Conservation (phyloP, 2,329 filamentous ascomycete species). For the Blastomyces gilchristii region DNA sequence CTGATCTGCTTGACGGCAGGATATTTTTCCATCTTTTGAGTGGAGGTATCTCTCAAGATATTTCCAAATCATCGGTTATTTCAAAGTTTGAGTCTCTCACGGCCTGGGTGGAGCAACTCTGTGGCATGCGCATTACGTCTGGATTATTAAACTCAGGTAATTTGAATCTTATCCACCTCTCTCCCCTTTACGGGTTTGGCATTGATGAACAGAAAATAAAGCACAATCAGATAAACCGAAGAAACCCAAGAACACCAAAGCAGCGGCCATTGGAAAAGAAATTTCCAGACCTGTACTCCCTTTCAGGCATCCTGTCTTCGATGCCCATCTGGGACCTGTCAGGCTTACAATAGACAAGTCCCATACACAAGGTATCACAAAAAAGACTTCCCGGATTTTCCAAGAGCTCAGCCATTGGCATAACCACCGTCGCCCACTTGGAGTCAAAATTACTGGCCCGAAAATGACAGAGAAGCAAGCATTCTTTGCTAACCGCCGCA, state of each 20-base stretch:
- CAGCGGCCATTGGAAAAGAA: background rate
- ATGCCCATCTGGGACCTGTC: constrained; percentile 21
- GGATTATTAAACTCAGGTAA: constrained; percentile 6
- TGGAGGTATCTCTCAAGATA: background rate
- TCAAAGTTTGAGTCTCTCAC: constrained; percentile 13
- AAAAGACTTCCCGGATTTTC: constrained; percentile 18
- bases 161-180: background rate
- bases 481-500: constrained; percentile 37
- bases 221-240: background rate
- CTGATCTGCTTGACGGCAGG: constrained; percentile 47
- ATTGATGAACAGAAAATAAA: constrained; percentile 2
- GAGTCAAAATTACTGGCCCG: constrained; percentile 8
- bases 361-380: constrained; percentile 7
- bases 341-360: constrained; percentile 16
- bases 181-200: background rate
- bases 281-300: constrained; percentile 13
- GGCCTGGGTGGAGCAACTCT: constrained; percentile 2
- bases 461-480: constrained; percentile 23
- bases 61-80: constrained; percentile 11
- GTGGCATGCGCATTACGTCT: background rate
- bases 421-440: constrained; percentile 23
- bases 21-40: constrained; percentile 9
- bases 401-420: constrained; percentile 28
- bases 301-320: constrained; percentile 23
- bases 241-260: background rate